phyloP scores from a whole-genome alignment of 192 early-diverging fungal genomes.

The Phycomyces blakesleeanus region DNA sequence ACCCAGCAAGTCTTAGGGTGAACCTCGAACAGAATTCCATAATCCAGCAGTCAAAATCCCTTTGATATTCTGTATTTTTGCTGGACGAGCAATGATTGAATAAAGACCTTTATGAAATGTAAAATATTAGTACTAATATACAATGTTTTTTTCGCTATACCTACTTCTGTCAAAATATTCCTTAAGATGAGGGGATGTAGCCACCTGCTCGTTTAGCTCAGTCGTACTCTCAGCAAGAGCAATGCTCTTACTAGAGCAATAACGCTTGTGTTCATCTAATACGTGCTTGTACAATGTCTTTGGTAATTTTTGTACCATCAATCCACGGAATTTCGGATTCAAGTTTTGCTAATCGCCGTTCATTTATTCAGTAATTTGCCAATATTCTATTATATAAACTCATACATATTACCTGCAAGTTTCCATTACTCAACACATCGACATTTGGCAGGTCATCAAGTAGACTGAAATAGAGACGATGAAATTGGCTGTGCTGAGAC shows the following conservation, averaged over 20 bases:
- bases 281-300: slow-evolving; percentile 65
- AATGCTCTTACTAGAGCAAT: slow-evolving; percentile 12
- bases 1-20: slow-evolving; percentile 28
- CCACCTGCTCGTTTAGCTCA: slow-evolving; percentile 42
- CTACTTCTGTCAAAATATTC: slow-evolving; percentile 46
- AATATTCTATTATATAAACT: too few relatives aligned
- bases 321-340: slow-evolving; percentile 55
- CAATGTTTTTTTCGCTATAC: too few relatives aligned
- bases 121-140: too few relatives aligned
- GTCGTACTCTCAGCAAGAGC: slow-evolving; percentile 24
- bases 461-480: slow-evolving; percentile 49
- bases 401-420: slow-evolving; percentile 17
- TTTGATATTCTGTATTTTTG: slow-evolving; percentile 87
- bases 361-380: too few relatives aligned
- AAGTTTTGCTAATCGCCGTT: slow-evolving; percentile 54
- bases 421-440: slow-evolving; percentile 16
- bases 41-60: slow-evolving; percentile 88
- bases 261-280: slow-evolving; percentile 37
- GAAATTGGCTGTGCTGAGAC: slow-evolving; percentile 61
- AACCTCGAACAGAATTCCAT: slow-evolving; percentile 45
- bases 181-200: slow-evolving; percentile 30
- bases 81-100: slow-evolving; percentile 53
- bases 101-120: too few relatives aligned
- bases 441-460: slow-evolving; percentile 54
- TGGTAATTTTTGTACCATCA: slow-evolving; percentile 79